Conservation (phyloP, 192 early-diverging fungal genomes). For the Paraglomus occultum region DNA sequence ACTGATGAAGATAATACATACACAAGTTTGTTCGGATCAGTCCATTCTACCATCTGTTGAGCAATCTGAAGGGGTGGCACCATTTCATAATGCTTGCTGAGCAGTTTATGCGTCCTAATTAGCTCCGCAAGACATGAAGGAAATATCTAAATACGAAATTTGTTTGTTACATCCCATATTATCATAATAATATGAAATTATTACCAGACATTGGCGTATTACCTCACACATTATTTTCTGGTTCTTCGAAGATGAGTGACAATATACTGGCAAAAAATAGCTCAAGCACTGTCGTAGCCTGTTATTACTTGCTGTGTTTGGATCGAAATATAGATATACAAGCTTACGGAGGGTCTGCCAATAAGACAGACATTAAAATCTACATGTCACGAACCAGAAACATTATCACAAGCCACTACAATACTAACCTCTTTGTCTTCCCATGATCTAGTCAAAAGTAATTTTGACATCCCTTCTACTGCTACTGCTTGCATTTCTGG, state of each 20-base stretch:
- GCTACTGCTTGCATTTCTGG: conserved; percentile 65
- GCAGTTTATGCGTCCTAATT: conserved; percentile 31
- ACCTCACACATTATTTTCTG: conserved; percentile 67
- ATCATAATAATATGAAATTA: neutral
- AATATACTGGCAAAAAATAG: conserved; percentile 86
- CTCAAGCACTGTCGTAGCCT: conserved; percentile 80
- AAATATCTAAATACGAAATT: conserved; percentile 32
- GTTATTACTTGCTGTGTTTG: conserved; percentile 61
- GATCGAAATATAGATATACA: conserved; percentile 83
- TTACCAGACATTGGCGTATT: neutral
- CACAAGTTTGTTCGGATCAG: conserved; percentile 67
- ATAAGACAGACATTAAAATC: neutral
- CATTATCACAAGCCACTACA: neutral
- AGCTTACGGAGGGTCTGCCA: conserved; percentile 65
- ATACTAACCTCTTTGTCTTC: conserved; percentile 41
- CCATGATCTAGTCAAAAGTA: conserved; percentile 53
- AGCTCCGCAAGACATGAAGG: conserved; percentile 41
- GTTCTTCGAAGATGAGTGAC: conserved; percentile 71
- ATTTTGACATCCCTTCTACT: conserved; percentile 74
- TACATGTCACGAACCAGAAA: neutral
- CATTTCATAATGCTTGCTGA: conserved; percentile 46
- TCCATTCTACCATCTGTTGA: conserved; percentile 77
- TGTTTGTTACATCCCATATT: conserved; percentile 5
- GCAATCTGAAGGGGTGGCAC: conserved; percentile 59
- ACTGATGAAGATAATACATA: conserved; percentile 37